Conservation (phyloP, 768 basidiomycete species). For the Trametes villosa region DNA sequence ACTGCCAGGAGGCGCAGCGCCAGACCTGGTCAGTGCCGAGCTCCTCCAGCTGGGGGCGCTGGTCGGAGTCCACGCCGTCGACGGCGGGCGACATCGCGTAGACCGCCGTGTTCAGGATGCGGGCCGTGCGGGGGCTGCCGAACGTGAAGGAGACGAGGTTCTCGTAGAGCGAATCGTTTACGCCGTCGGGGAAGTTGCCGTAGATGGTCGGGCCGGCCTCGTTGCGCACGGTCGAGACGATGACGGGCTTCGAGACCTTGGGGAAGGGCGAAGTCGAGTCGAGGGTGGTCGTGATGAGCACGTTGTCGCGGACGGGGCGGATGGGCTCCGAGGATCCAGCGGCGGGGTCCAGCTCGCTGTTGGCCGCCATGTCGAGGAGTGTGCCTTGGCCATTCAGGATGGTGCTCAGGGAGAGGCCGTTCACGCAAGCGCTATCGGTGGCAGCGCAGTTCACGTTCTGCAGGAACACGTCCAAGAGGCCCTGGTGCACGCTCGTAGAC, state of each 20-base stretch:
- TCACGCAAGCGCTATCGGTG: conserved; percentile 53
- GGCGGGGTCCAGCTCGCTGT: conserved; percentile 49
- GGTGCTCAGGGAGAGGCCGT: conserved; percentile 48
- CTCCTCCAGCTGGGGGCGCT: conserved; percentile 56
- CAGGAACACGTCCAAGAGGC: conserved; percentile 58
- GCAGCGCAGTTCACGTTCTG: conserved; percentile 49
- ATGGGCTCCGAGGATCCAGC: conserved; percentile 61
- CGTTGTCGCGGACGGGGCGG: conserved; percentile 69
- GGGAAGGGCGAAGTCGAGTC: conserved; percentile 67
- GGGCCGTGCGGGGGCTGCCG: conserved; percentile 48
- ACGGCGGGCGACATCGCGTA: conserved; percentile 46
- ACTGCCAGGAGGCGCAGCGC: conserved; percentile 73
- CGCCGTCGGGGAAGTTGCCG: conserved; percentile 40
- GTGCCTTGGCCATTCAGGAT: conserved; percentile 60
- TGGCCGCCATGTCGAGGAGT: conserved; percentile 46
- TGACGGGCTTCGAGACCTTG: conserved; percentile 60
- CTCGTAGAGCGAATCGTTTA: conserved; percentile 46
- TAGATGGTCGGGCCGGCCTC: conserved; percentile 76
- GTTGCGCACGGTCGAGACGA: conserved; percentile 71
- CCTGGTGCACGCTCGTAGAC: conserved; percentile 52
- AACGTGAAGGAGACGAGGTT: conserved; percentile 48
- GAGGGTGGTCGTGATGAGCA: conserved; percentile 67
- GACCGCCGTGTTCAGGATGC: conserved; percentile 48
- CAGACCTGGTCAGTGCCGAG: conserved; percentile 73
- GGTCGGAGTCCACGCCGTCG: conserved; percentile 46